Conservation (phyloP, 192 early-diverging fungal species). For the Mortierella claussenii region DNA sequence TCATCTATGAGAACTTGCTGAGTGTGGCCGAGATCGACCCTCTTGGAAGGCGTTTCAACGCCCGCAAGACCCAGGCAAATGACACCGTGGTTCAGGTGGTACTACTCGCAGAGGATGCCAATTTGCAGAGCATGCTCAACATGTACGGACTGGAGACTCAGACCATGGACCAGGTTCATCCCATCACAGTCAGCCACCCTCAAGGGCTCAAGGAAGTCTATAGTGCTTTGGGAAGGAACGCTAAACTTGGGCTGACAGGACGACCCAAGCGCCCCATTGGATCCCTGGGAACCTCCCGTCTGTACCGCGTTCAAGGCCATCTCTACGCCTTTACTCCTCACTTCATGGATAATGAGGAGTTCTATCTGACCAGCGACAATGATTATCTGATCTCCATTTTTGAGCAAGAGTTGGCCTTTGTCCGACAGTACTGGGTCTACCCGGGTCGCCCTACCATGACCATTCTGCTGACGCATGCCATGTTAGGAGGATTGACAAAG, state of each 20-base stretch:
- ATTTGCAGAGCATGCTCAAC: slow-evolving; percentile 74
- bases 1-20: slow-evolving; percentile 82
- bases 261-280: slow-evolving; percentile 83
- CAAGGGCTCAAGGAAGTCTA: slow-evolving; percentile 84
- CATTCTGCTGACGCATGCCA: slow-evolving; percentile 78
- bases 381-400: slow-evolving; percentile 83
- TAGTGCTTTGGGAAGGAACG: slow-evolving; percentile 74
- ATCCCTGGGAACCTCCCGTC: slow-evolving; percentile 78
- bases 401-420: slow-evolving; percentile 80
- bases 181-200: slow-evolving; percentile 77
- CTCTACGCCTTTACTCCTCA: slow-evolving; percentile 87
- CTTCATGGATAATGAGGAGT: slow-evolving; percentile 89
- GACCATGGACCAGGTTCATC: slow-evolving; percentile 73
- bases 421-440: slow-evolving; percentile 75
- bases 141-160: slow-evolving; percentile 86
- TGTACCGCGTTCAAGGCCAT: slow-evolving; percentile 85
- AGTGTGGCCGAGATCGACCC: slow-evolving; percentile 86
- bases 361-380: slow-evolving; percentile 88
- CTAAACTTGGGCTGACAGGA: slow-evolving; percentile 81
- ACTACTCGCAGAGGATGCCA: slow-evolving; percentile 76
- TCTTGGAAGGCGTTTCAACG: slow-evolving; percentile 75
- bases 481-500: slow-evolving; percentile 72
- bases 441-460: slow-evolving; percentile 84
- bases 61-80: slow-evolving; percentile 57
- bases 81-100: slow-evolving; percentile 83